A percentile compares a stretch with the other conserved stretches of the same genome.
These are phyloP conservation scores for Gaeumannomyces sp. DNA, from an alignment of 2,329 filamentous ascomycete species.

Conservation along the genomic window DNA sequence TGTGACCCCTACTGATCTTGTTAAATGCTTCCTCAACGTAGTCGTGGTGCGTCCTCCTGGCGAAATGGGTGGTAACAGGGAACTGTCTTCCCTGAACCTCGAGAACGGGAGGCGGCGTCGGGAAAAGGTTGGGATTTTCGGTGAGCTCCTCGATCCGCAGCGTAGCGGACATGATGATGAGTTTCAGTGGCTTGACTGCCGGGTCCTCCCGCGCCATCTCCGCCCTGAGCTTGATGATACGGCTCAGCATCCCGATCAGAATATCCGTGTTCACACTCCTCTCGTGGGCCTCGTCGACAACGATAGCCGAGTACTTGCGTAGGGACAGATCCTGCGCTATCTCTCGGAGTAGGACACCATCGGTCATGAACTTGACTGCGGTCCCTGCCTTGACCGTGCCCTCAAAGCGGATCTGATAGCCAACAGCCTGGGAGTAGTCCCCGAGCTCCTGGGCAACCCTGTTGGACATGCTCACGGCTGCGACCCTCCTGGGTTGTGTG, in stretches of 20 bases:
- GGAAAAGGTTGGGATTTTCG: slow-evolving; percentile 74
- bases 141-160: slow-evolving; percentile 86
- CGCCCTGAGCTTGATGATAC: slow-evolving; percentile 78
- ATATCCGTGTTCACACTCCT: slow-evolving; percentile 97
- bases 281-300: slow-evolving; percentile 97
- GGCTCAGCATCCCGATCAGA: slow-evolving; percentile 91
- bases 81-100: slow-evolving; percentile 90
- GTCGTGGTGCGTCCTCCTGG: slow-evolving; percentile 73
- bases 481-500: slow-evolving; percentile 90
- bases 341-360: slow-evolving; percentile 89
- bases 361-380: slow-evolving; percentile 97
- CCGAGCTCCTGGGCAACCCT: slow-evolving; percentile 84
- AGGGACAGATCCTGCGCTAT: slow-evolving; percentile 84
- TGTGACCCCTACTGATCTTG: slow-evolving; percentile 82
- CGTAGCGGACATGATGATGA: slow-evolving; percentile 98
- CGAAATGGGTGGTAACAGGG: slow-evolving; percentile 83
- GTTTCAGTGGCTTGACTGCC: slow-evolving; percentile 71
- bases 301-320: slow-evolving; percentile 83
- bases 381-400: slow-evolving; percentile 74
- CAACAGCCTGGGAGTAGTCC: slow-evolving; percentile 67
- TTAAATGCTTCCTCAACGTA: slow-evolving; percentile 86
- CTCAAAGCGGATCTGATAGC: slow-evolving; percentile 94
- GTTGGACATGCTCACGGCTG: slow-evolving; percentile 93
- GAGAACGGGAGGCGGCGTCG: slow-evolving; percentile 71
- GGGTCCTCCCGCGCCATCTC: slow-evolving; percentile 68